phyloP scores from a whole-genome alignment of 1,139 yeast genomes.

The Taphrina flavorubra region DNA sequence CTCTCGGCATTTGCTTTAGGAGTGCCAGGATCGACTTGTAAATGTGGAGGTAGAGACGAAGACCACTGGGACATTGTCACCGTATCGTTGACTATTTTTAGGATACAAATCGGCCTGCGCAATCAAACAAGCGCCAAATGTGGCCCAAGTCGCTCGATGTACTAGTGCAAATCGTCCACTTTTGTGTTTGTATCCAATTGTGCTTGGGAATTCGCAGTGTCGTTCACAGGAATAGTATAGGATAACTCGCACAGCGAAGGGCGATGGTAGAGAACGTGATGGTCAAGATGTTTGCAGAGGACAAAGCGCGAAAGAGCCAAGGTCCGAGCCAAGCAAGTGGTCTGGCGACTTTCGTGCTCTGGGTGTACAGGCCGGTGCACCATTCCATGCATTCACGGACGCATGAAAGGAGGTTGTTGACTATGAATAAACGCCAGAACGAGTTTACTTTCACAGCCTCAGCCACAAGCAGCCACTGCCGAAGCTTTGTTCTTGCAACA shows the following conservation, averaged over 20 bases:
- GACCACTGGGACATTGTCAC: conserved; percentile 23
- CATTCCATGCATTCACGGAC: background rate
- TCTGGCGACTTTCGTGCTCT: too few relatives aligned
- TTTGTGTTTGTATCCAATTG: too few relatives aligned
- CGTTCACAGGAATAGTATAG: background rate
- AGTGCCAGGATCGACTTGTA: conserved; percentile 10
- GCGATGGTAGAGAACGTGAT: conserved; percentile 6
- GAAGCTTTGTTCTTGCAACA: background rate
- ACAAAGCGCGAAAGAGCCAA: background rate
- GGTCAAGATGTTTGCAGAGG: background rate
- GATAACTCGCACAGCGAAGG: background rate
- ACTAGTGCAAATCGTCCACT: too few relatives aligned
- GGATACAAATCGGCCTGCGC: too few relatives aligned
- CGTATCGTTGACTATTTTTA: too few relatives aligned
- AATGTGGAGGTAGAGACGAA: conserved; percentile 16
- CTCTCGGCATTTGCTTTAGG: conserved; percentile 10
- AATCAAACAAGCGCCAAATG: too few relatives aligned
- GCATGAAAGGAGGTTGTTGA: conserved; percentile 9
- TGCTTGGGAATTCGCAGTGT: background rate
- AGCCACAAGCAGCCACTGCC: background rate
- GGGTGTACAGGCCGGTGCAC: background rate
- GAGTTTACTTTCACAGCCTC: conserved; percentile 4
- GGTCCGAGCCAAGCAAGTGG: background rate
- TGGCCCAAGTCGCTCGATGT: too few relatives aligned
- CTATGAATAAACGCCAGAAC: background rate